Evolutionary conservation across 345 rosid species (phyloP).

Genomic region (Linum lewisii): DNA sequence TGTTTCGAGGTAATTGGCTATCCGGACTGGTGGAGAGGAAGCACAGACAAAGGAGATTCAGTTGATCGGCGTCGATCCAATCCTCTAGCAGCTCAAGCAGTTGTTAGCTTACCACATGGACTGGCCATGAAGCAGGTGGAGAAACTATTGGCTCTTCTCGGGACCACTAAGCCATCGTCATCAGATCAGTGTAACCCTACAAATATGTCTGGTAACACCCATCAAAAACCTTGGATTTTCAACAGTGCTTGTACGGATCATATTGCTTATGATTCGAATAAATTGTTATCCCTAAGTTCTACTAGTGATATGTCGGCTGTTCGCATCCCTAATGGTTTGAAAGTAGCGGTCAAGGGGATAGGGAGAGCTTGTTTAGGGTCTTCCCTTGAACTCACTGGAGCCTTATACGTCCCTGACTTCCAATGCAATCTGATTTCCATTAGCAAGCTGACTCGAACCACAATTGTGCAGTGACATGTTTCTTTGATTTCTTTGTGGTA

Average conservation of each 20-base stretch:
- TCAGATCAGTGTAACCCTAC: no score
- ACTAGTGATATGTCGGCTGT: background rate
- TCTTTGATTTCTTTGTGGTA: background rate
- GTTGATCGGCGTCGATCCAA: no score
- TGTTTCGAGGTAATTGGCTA: no score
- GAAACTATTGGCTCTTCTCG: background rate
- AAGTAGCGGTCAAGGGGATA: background rate
- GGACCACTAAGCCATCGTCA: no score
- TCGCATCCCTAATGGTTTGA: background rate
- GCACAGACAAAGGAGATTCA: no score
- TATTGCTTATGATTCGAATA: background rate
- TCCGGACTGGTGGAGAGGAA: no score
- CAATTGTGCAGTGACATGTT: conserved; percentile 5
- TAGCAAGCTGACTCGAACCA: background rate
- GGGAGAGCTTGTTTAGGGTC: background rate
- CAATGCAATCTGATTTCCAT: conserved; percentile 9
- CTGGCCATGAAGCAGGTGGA: no score
- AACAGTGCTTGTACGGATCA: background rate
- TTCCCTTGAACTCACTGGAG: background rate
- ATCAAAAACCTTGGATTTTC: background rate
- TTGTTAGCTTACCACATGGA: no score
- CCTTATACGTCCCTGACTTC: conserved; percentile 9
- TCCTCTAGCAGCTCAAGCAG: no score
- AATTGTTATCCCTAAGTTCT: background rate
- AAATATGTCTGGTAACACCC: background rate